Conservation (phyloP, 495 filamentous ascomycete species). For the Astrothelium macrocarpum region DNA sequence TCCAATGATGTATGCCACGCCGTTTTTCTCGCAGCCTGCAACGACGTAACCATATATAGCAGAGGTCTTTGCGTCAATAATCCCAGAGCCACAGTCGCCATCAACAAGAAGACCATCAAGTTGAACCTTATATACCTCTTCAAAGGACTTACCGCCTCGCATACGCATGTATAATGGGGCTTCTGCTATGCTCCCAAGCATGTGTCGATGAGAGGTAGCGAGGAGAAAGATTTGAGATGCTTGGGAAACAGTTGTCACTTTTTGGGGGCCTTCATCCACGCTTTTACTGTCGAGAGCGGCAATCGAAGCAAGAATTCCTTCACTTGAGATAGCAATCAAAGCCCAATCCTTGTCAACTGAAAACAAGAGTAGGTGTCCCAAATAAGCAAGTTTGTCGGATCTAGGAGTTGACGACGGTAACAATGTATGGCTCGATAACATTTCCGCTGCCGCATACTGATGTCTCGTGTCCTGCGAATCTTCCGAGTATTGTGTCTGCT, state of each 20-base stretch:
- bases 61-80: neutral
- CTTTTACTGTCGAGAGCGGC: neutral
- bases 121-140: slow-evolving; percentile 5
- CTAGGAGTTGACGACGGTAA: neutral
- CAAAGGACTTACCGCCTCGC: neutral
- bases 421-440: neutral
- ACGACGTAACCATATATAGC: neutral
- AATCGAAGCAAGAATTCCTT: neutral
- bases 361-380: neutral
- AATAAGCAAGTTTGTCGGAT: neutral
- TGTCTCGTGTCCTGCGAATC: neutral
- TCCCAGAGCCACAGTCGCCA: neutral
- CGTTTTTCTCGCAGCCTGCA: slow-evolving; percentile 1
- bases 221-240: neutral
- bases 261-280: neutral
- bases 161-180: neutral
- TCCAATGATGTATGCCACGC: neutral
- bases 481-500: neutral
- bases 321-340: neutral
- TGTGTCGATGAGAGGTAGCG: neutral
- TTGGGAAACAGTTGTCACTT: neutral
- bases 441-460: neutral
- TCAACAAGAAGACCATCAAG: neutral
- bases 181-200: neutral
- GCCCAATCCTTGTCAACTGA: neutral